These are phyloP conservation scores for Volvariella volvacea DNA, from an alignment of 1,284 basidiomycete genomes.

Conservation along the genomic window DNA sequence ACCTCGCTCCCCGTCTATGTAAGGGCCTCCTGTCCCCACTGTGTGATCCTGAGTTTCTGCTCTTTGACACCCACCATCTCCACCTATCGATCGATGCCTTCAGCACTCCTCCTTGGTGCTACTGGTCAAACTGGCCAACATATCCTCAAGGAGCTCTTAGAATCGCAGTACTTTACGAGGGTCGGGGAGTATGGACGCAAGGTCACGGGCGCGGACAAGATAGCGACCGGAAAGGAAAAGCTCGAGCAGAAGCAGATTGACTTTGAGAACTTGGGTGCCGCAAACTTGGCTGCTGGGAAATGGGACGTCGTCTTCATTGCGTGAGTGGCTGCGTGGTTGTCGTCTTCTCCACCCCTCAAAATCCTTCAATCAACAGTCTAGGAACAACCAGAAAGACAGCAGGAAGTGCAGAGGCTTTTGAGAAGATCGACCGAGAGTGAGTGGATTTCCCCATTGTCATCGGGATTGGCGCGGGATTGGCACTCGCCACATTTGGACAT, in stretches of 20 bases:
- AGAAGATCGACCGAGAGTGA: constrained; percentile 71
- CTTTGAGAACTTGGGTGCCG: constrained; percentile 55
- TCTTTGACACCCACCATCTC: constrained; percentile 2
- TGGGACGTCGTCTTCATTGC: constrained; percentile 68
- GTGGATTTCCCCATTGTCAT: constrained; percentile 13
- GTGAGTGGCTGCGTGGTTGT: constrained; percentile 23
- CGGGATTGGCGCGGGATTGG: no score
- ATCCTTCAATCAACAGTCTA: constrained; percentile 31
- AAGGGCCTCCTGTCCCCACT: no score
- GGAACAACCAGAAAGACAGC: constrained; percentile 58
- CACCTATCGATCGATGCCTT: constrained; percentile 3
- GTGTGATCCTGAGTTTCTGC: background rate
- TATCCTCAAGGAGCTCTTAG: constrained; percentile 51
- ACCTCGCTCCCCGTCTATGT: no score
- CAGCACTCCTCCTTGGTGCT: constrained; percentile 56
- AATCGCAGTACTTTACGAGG: constrained; percentile 41
- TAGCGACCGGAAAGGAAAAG: constrained; percentile 35
- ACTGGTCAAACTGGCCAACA: constrained; percentile 57
- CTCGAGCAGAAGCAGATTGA: constrained; percentile 58
- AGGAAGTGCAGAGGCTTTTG: constrained; percentile 57
- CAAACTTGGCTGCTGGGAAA: constrained; percentile 18
- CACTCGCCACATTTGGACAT: no score
- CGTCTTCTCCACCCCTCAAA: constrained; percentile 5
- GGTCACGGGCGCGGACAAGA: constrained; percentile 35
- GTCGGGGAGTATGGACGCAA: constrained; percentile 63